Evolutionary conservation across 306 rosid species (phyloP).

Genomic region (Cicer arietinum): DNA sequence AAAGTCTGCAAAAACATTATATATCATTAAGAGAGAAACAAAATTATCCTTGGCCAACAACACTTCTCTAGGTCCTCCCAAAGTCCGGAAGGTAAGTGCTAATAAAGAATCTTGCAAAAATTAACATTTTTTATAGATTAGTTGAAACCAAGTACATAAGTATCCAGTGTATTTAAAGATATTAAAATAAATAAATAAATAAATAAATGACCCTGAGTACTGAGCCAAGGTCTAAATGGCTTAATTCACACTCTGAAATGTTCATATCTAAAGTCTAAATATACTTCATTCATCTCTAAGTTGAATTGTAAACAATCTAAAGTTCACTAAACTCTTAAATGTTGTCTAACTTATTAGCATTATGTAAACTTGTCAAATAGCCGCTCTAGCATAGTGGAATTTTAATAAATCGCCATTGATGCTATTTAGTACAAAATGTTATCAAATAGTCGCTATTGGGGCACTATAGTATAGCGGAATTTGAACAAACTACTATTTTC

Average conservation of each 20-base stretch:
- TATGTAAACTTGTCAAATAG: not conserved
- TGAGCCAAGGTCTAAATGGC: slow-evolving; percentile 22
- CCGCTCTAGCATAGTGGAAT: too few species aligned
- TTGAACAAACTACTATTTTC: too few species aligned
- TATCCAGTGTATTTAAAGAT: not conserved
- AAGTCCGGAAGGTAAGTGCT: not conserved
- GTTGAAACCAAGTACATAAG: slow-evolving; percentile 22
- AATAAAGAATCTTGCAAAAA: slow-evolving; percentile 2
- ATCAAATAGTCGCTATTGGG: too few species aligned
- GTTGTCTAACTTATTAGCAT: not conserved
- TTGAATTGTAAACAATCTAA: not conserved
- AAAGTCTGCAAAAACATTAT: slow-evolving; percentile 61
- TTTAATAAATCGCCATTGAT: too few species aligned
- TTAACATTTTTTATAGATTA: slow-evolving; percentile 8
- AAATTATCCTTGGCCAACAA: slow-evolving; percentile 22
- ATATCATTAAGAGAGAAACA: not conserved
- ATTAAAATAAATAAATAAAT: not conserved
- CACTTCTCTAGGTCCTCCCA: not conserved
- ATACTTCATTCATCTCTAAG: slow-evolving; percentile 16
- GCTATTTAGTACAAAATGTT: too few species aligned
- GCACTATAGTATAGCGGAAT: too few species aligned
- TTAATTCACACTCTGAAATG: slow-evolving; percentile 21
- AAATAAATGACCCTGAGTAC: not conserved
- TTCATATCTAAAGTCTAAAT: slow-evolving; percentile 18
- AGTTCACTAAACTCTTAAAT: slow-evolving; percentile 11